Percentiles rank a stretch among this genome's conserved stretches.
phyloP scores from a whole-genome alignment of 2,329 filamentous ascomycete genomes.

The Chaetomium sp. region DNA sequence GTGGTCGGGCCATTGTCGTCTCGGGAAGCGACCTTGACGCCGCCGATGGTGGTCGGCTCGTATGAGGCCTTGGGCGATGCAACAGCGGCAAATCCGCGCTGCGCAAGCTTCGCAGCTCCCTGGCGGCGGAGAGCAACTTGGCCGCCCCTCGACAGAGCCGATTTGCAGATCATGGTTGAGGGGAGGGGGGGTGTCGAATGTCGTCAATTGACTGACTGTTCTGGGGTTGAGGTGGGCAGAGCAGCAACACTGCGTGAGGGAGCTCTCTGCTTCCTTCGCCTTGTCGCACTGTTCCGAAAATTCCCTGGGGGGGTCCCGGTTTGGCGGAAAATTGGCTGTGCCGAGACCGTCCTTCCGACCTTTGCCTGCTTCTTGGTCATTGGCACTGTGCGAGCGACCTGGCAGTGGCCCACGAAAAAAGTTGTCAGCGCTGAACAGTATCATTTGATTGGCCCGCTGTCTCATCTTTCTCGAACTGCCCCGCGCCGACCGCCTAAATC shows the following conservation, averaged over 20 bases:
- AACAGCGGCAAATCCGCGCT: conserved; percentile 54
- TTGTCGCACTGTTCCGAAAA: conserved; percentile 21
- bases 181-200: conserved; percentile 40
- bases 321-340: conserved; percentile 25
- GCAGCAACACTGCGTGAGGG: conserved; percentile 22
- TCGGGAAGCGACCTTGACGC: conserved; percentile 87
- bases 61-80: conserved; percentile 69
- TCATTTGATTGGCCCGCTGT: conserved; percentile 10
- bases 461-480: conserved; percentile 9
- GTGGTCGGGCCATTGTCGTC: conserved; percentile 84
- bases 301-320: conserved; percentile 22
- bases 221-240: conserved; percentile 28
- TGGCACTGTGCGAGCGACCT: not conserved
- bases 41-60: conserved; percentile 76
- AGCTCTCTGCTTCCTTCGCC: conserved; percentile 22
- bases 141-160: conserved; percentile 51
- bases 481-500: conserved; percentile 13
- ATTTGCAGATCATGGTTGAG: conserved; percentile 57
- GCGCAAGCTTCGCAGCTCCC: conserved; percentile 47
- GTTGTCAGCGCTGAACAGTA: conserved; percentile 14
- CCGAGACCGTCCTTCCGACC: conserved; percentile 16
- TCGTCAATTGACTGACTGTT: conserved; percentile 42
- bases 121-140: conserved; percentile 52
- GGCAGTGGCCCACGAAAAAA: not conserved
- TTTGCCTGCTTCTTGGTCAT: not conserved